Conservation (phyloP, 495 filamentous ascomycete species). For the Parathielavia appendiculata region DNA sequence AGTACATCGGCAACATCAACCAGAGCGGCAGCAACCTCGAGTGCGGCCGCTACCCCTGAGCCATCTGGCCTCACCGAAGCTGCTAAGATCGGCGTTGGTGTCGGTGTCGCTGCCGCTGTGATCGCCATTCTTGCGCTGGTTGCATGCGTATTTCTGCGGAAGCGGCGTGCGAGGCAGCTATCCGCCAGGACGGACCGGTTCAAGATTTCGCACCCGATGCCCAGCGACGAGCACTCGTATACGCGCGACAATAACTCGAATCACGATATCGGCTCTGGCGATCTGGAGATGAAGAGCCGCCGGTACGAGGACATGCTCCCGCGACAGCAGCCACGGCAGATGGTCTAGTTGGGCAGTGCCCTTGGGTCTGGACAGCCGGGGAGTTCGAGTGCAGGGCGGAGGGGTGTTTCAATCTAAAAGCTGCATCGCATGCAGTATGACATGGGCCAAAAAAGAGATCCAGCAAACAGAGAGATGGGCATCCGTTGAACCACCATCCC, state of each 20-base stretch:
- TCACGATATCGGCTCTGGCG: constrained; percentile 27
- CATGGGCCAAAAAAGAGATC: background rate
- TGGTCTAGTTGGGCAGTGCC: constrained; percentile 35
- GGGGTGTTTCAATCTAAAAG: background rate
- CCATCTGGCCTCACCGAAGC: constrained; percentile 28
- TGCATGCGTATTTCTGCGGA: constrained; percentile 30
- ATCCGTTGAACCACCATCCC: too few relatives aligned
- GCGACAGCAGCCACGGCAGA: constrained; percentile 36
- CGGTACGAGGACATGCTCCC: constrained; percentile 47
- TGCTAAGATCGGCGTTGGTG: constrained; percentile 43
- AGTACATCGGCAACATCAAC: constrained; percentile 5
- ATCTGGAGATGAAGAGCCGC: constrained; percentile 39
- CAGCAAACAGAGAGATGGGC: background rate
- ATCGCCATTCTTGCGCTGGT: constrained; percentile 29
- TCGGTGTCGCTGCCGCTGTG: constrained; percentile 35
- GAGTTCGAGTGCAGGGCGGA: background rate
- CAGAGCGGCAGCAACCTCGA: constrained; percentile 15
- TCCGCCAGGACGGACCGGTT: constrained; percentile 17
- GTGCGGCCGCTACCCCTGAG: constrained; percentile 16
- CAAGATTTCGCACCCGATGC: constrained; percentile 44
- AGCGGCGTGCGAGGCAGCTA: constrained; percentile 21
- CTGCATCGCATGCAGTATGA: background rate
- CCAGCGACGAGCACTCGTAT: constrained; percentile 33
- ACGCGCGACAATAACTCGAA: constrained; percentile 28
- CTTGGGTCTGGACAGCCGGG: background rate